Percentiles rank a stretch among this genome's conserved stretches.
These are phyloP conservation scores for Cerioporus squamosus DNA, from an alignment of 1,284 basidiomycete species.

Conservation along the genomic window DNA sequence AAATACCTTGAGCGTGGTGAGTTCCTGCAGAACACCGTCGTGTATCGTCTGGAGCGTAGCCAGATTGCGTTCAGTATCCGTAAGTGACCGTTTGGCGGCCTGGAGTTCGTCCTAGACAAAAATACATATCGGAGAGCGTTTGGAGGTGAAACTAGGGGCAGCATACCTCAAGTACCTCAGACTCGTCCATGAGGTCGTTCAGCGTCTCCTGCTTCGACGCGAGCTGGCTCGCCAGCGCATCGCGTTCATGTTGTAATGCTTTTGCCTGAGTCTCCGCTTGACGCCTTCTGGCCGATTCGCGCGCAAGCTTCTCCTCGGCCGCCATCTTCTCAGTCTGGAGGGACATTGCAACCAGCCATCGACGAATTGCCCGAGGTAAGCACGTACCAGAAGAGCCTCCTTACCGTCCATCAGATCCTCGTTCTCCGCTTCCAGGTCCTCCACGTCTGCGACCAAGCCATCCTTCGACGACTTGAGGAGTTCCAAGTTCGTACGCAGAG, in stretches of 20 bases:
- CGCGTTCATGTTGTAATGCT: neutral
- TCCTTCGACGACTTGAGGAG: neutral
- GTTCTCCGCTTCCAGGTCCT: neutral
- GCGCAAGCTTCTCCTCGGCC: neutral
- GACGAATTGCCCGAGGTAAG: neutral
- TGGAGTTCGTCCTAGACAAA: neutral
- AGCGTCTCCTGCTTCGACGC: neutral
- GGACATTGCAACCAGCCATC: neutral
- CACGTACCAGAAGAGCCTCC: neutral
- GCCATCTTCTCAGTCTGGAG: neutral
- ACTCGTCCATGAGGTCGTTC: neutral
- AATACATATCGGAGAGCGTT: neutral
- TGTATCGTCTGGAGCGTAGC: too few relatives aligned
- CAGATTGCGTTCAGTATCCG: neutral
- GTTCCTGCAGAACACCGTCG: too few relatives aligned
- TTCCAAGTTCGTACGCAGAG: neutral
- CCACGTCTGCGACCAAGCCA: neutral
- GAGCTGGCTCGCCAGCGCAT: neutral
- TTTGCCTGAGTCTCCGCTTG: neutral
- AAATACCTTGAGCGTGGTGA: too few relatives aligned
- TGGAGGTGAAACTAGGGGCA: neutral
- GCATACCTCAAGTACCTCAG: neutral
- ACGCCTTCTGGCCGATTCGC: neutral
- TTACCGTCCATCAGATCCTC: neutral
- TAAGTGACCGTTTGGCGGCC: neutral